Base-by-base conservation (phyloP, 106 monocot species). In the Allium sativum region DNA sequence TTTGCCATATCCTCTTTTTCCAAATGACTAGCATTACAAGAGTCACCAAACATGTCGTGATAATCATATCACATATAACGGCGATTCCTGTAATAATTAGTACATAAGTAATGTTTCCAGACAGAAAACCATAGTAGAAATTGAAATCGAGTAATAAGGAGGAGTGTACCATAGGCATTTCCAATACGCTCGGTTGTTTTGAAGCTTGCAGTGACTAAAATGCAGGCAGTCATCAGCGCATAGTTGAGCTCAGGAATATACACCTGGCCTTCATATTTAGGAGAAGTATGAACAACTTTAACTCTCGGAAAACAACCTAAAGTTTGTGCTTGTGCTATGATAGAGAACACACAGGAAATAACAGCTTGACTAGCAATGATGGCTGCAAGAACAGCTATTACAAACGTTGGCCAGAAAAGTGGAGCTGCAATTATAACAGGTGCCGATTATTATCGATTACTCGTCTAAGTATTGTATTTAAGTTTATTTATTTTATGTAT, bases 281-380 rank as follows among this genome's bases (percentile, higher is more conserved):
- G 57, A 47, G 88, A 88, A 58, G 88, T 88, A 55, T 81, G 84
- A 17, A 81, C 52, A 51, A 88, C 74, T 56, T 70, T 78, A 47
- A 88, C 84, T 44, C 84, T 73, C 18, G 88, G 88, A 68, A 88
- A 88, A 70, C 84, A 81, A 8, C 81, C 81, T 50, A 88, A 73
- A 20, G 69, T 20, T 55, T 72, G 75, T 12, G 84, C 77, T 62
- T 88, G 83, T 53, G 73, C 64, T 44, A 84, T 73, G 46, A 88
- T 88, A 18, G 83, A 56, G 70, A 84, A 88, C 48, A 80, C 75
- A 7, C 77, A 84, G 3, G 88, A 78, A 41, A 88, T 83, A 74
- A 84, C 80, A 3, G 88, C 88, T 62, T 88, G 88, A 53, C 88
- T 88, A 54, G 84, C 88, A 68, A 88, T 81, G 22, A 88, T 81